phyloP scores from a whole-genome alignment of 1,284 basidiomycete species.

The Papiliotrema fonsecae region DNA sequence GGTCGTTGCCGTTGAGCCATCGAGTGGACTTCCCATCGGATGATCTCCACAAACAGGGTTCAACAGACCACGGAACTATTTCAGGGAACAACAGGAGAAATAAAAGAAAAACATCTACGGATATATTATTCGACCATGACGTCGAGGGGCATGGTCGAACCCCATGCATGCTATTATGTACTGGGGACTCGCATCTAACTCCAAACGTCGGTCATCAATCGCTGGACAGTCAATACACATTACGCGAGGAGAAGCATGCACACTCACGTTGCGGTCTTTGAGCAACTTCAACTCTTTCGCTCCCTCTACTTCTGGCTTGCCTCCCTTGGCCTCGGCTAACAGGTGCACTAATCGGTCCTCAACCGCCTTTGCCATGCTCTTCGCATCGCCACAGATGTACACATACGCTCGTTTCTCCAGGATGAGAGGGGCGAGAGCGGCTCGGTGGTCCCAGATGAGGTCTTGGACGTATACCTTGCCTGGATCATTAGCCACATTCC shows the following conservation, averaged over 20 bases:
- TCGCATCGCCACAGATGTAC: conserved; percentile 95
- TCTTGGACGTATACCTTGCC: conserved; percentile 98
- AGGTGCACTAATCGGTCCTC: conserved; percentile 81
- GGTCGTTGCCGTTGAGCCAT: too few relatives aligned
- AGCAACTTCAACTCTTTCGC: conserved; percentile 84
- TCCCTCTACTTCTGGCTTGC: conserved; percentile 76
- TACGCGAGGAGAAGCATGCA: neutral
- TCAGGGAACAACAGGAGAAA: too few relatives aligned
- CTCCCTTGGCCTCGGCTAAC: conserved; percentile 90
- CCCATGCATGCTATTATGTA: neutral
- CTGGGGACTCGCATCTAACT: conserved; percentile 19
- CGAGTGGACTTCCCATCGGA: too few relatives aligned
- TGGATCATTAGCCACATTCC: conserved; percentile 7
- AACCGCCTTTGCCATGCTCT: conserved; percentile 90
- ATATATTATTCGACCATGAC: neutral
- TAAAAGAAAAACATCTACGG: neutral
- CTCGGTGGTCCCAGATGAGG: conserved; percentile 77
- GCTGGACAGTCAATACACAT: conserved; percentile 20
- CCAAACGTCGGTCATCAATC: conserved; percentile 44
- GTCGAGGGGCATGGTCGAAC: neutral
- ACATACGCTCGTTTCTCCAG: conserved; percentile 90
- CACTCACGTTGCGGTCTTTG: conserved; percentile 67
- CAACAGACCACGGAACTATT: conserved; percentile 9
- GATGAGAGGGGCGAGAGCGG: conserved; percentile 78
- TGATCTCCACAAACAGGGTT: too few relatives aligned